Evolutionary conservation across 352 stramenopile genomes (phyloP).

Genomic region (Pythium graminicola): DNA sequence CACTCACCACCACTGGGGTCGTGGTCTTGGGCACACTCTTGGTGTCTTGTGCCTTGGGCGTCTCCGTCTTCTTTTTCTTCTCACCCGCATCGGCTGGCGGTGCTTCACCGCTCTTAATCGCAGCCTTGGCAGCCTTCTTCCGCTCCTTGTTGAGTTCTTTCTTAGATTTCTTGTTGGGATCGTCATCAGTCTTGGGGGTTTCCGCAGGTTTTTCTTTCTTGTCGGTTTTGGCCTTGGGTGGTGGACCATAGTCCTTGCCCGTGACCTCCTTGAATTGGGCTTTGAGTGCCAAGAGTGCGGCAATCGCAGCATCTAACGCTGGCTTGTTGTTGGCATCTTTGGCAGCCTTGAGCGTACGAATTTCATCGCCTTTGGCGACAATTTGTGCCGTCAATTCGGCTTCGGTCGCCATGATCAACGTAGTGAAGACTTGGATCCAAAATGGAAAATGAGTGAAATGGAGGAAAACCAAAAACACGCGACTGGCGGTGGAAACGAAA

Average conservation of each 20-base stretch:
- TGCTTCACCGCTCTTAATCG: constrained; percentile 46
- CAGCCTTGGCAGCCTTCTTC: constrained; percentile 78
- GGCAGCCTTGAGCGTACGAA: constrained; percentile 58
- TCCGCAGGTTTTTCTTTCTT: constrained; percentile 30
- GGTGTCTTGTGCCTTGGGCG: background rate
- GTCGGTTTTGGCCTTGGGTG: constrained; percentile 55
- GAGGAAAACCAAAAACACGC: constrained; percentile 1
- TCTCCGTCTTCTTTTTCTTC: background rate
- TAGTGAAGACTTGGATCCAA: constrained; percentile 7
- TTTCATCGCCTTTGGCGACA: constrained; percentile 57
- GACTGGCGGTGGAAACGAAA: background rate
- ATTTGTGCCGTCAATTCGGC: constrained; percentile 54
- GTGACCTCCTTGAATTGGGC: constrained; percentile 67
- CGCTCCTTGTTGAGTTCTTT: constrained; percentile 87
- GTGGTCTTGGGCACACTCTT: background rate
- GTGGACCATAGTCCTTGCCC: constrained; percentile 62
- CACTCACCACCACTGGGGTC: background rate
- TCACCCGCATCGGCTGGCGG: constrained; percentile 7
- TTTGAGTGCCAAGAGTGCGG: constrained; percentile 64
- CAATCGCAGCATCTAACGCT: constrained; percentile 43
- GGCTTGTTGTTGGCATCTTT: constrained; percentile 49
- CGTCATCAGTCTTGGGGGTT: constrained; percentile 16
- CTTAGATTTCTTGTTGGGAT: constrained; percentile 73
- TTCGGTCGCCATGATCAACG: constrained; percentile 28
- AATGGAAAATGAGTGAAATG: constrained; percentile 8